phyloP scores from a whole-genome alignment of 495 filamentous ascomycete species.

The Daldinia concentrica region DNA sequence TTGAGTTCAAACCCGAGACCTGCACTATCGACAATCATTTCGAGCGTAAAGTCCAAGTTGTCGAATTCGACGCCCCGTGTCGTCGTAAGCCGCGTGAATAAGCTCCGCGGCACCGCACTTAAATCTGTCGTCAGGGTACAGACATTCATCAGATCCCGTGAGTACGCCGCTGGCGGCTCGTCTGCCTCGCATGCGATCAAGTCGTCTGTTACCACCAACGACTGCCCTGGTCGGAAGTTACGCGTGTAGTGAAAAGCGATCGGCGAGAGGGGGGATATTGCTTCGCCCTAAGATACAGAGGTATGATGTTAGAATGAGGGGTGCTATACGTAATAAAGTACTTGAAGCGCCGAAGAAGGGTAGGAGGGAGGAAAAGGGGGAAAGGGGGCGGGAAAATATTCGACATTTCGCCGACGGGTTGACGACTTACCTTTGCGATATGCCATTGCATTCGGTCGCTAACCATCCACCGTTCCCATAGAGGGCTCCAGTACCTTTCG shows the following conservation, averaged over 20 bases:
- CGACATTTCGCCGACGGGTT: background rate
- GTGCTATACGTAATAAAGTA: background rate
- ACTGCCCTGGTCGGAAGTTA: slow-evolving; percentile 75
- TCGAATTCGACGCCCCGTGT: slow-evolving; percentile 78
- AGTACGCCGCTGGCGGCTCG: slow-evolving; percentile 66
- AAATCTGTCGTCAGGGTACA: slow-evolving; percentile 82
- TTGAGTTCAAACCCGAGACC: slow-evolving; percentile 76
- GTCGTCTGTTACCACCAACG: slow-evolving; percentile 74
- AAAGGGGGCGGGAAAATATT: background rate
- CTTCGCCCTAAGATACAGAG: slow-evolving; percentile 62
- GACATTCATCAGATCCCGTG: slow-evolving; percentile 67
- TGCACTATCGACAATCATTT: slow-evolving; percentile 78
- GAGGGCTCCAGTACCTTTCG: slow-evolving; percentile 76
- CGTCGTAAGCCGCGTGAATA: slow-evolving; percentile 74
- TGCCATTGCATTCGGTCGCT: slow-evolving; percentile 84
- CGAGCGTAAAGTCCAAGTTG: slow-evolving; percentile 77
- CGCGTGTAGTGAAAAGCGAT: slow-evolving; percentile 82
- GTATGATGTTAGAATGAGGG: slow-evolving; percentile 15
- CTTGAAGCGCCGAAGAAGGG: background rate
- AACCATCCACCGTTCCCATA: slow-evolving; percentile 86
- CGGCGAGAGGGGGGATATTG: slow-evolving; percentile 71
- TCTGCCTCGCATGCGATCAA: slow-evolving; percentile 75
- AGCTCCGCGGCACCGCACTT: slow-evolving; percentile 69
- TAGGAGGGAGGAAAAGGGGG: background rate
- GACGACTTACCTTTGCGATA: slow-evolving; percentile 68